phyloP scores from a whole-genome alignment of 2,329 filamentous ascomycete species.

The Xylaria hypoxylon region DNA sequence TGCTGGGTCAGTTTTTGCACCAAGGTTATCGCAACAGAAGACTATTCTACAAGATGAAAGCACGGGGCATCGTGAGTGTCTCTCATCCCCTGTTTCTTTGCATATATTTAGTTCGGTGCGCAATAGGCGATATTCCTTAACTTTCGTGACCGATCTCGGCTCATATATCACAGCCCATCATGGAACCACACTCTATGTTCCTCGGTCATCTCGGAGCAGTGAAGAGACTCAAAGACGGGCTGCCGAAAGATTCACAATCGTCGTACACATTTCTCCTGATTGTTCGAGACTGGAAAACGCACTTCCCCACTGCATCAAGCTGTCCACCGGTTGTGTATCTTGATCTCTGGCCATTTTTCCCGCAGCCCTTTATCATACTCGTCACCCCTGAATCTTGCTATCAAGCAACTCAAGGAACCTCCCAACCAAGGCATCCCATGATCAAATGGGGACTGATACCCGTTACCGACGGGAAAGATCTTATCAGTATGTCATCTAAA shows the following conservation, averaged over 20 bases:
- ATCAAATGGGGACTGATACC: conserved; percentile 28
- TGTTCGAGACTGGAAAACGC: conserved; percentile 12
- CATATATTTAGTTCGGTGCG: no score
- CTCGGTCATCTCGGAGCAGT: conserved; percentile 24
- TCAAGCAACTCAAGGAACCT: conserved; percentile 32
- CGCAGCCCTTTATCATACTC: conserved; percentile 32
- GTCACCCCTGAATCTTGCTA: conserved; percentile 24
- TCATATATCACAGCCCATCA: conserved; percentile 19
- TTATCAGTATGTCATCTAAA: conserved; percentile 25
- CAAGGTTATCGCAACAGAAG: no score
- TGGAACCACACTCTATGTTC: conserved; percentile 26
- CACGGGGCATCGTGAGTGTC: no score
- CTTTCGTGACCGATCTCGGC: no score
- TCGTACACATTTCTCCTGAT: neutral
- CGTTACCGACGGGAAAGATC: conserved; percentile 30
- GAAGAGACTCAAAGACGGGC: conserved; percentile 5
- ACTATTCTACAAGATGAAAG: no score
- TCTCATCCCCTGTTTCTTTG: no score
- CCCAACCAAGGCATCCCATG: conserved; percentile 33
- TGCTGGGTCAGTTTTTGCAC: no score
- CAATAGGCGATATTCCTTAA: no score
- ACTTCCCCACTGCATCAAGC: conserved; percentile 31
- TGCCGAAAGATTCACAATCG: conserved; percentile 23
- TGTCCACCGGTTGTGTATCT: conserved; percentile 41
- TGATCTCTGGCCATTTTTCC: conserved; percentile 41